These are phyloP conservation scores for Exophiala sp. DNA, from an alignment of 2,329 filamentous ascomycete species.

Conservation along the genomic window DNA sequence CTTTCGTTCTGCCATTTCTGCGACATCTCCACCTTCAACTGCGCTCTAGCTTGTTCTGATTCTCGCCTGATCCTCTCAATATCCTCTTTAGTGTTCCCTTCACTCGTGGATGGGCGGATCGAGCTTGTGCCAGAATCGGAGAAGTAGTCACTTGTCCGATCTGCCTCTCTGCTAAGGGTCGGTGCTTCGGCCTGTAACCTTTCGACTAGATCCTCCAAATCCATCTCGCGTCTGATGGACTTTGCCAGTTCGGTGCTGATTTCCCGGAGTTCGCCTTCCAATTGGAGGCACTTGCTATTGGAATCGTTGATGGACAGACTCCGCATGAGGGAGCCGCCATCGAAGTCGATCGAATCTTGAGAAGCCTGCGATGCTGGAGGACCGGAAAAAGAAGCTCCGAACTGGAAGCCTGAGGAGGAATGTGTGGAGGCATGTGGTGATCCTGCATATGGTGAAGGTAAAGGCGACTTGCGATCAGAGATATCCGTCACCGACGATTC, in stretches of 20 bases:
- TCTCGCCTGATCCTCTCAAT: conserved; percentile 75
- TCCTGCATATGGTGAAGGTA: conserved; percentile 49
- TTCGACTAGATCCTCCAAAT: conserved; percentile 90
- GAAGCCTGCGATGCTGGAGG: conserved; percentile 38
- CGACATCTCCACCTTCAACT: conserved; percentile 75
- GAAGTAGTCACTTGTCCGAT: conserved; percentile 89
- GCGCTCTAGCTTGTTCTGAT: conserved; percentile 85
- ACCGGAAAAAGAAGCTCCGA: conserved; percentile 30
- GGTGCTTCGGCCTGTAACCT: conserved; percentile 71
- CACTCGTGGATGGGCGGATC: conserved; percentile 64
- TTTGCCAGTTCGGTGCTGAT: conserved; percentile 87
- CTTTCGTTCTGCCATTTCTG: conserved; percentile 85
- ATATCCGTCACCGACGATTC: conserved; percentile 59
- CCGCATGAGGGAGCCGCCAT: conserved; percentile 42
- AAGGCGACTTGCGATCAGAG: conserved; percentile 56
- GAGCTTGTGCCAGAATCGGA: conserved; percentile 92
- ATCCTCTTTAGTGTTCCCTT: conserved; percentile 55
- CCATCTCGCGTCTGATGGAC: conserved; percentile 92
- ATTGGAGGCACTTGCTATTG: conserved; percentile 65
- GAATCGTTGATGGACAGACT: conserved; percentile 35
- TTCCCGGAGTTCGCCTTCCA: conserved; percentile 90
- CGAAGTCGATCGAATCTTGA: conserved; percentile 36
- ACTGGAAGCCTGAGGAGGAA: conserved; percentile 27
- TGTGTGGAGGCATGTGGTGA: conserved; percentile 34
- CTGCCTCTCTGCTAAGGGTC: conserved; percentile 49